Evolutionary conservation across 257 asterid genomes (phyloP), one percentile per base, ranked within the genome.

Genomic region (Solanum rostratum): DNA sequence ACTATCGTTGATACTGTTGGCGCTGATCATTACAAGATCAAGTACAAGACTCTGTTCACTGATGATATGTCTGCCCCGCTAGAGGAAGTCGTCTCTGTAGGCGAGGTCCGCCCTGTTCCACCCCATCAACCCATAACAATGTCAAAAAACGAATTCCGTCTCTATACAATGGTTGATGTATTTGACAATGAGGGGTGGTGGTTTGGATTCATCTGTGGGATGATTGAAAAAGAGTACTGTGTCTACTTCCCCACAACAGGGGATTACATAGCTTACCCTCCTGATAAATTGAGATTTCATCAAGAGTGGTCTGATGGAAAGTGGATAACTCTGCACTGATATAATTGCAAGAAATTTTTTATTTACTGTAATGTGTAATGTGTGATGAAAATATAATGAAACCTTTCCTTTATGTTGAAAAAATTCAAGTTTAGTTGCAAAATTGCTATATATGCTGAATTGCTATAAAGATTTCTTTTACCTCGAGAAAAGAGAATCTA

Each of bases 161-260:
- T 59, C 7, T n/a, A 59, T 4, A 71, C 82, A 14, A 71, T 30
- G 20, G 84, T 82, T 1, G 86, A 86, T 24, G 86, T 63, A 2
- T 86, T 69, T 73, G 69, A 20, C 18, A 57, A 71, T 18, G 88
- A 86, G 24, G 86, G 86, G 1, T 86, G 85, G 85, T 73, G 88
- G 88, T 62, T 81, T 3, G 88, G 88, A 11, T 81, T 45, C 13
- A 50, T 81, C 63, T 43, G 69, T 19, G 85, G 37, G 0, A 81
- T 18, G 43, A 16, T 20, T 43, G 85, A 53, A 16, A 1, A 53
- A 8, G 22, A 69, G 5, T 85, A 85, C 37, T 29, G 3, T 22
- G 83, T 85, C 7, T 85, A 81, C 29, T 85, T 85, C 27, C 79
- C 83, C 41, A 71, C 79, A 13, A 81, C 88, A 2, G 85, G 79